These are phyloP conservation scores for Crucibulum laeve DNA, from an alignment of 768 basidiomycete species.

Conservation along the genomic window DNA sequence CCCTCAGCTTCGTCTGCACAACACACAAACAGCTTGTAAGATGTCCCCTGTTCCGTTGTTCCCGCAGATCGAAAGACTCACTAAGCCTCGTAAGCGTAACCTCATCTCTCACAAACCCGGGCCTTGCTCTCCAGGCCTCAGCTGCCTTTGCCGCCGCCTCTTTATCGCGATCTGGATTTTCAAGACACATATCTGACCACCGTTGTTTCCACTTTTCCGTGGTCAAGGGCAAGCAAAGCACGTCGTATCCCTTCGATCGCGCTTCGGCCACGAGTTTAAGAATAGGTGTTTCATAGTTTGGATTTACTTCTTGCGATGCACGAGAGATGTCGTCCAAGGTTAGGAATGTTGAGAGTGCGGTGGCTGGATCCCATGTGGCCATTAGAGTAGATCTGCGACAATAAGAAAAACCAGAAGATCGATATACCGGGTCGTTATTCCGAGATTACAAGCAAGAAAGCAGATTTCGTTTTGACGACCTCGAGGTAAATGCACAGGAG, in stretches of 20 bases:
- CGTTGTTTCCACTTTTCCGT: slow-evolving; percentile 81
- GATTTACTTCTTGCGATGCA: slow-evolving; percentile 12
- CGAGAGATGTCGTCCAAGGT: slow-evolving; percentile 38
- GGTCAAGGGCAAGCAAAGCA: slow-evolving; percentile 83
- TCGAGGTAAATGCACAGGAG: neutral
- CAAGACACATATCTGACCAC: slow-evolving; percentile 86
- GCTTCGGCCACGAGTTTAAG: slow-evolving; percentile 48
- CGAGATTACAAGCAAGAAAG: neutral
- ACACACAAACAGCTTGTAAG: neutral
- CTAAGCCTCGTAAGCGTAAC: slow-evolving; percentile 88
- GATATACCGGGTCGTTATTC: too few relatives aligned
- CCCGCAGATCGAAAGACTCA: slow-evolving; percentile 29
- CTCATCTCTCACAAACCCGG: slow-evolving; percentile 77
- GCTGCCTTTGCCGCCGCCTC: slow-evolving; percentile 56
- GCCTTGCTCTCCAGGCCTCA: slow-evolving; percentile 84
- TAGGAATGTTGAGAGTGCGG: slow-evolving; percentile 31
- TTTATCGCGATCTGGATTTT: slow-evolving; percentile 41
- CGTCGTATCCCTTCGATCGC: slow-evolving; percentile 66
- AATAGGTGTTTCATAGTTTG: slow-evolving; percentile 38
- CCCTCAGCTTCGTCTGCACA: slow-evolving; percentile 67
- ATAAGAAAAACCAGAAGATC: too few relatives aligned
- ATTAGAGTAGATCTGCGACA: too few relatives aligned
- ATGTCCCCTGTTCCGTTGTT: neutral
- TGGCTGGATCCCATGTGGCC: slow-evolving; percentile 32
- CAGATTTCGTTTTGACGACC: neutral